Conservation (phyloP, 1,284 basidiomycete species). For the Vanrija pseudolonga region DNA sequence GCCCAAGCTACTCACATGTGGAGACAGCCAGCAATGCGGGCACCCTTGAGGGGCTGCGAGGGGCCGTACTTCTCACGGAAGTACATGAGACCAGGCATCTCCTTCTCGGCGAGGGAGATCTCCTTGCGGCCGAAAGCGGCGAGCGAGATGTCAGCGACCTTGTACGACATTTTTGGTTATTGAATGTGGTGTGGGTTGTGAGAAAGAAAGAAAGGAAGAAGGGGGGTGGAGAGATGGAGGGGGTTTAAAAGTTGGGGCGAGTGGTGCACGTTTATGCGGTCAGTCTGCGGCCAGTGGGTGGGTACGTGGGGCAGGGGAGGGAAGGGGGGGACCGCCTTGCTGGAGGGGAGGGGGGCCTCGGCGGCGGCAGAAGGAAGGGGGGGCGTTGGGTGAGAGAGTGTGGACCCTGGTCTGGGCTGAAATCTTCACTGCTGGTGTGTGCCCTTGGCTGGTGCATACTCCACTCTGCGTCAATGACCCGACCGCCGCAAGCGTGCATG, state of each 20-base stretch:
- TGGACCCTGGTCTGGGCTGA: too few relatives aligned
- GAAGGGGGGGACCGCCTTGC: too few relatives aligned
- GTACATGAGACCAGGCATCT: constrained; percentile 75
- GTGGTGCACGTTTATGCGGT: too few relatives aligned
- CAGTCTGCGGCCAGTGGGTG: too few relatives aligned
- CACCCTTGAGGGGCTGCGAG: constrained; percentile 84
- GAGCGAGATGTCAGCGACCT: constrained; percentile 78
- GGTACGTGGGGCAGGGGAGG: too few relatives aligned
- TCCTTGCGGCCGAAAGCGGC: constrained; percentile 84
- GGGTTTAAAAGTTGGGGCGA: background rate
- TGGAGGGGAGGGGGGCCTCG: too few relatives aligned
- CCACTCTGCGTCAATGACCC: too few relatives aligned
- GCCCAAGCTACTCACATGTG: constrained; percentile 64
- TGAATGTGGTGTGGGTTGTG: background rate
- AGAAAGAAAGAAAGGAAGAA: background rate
- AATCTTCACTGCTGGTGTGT: too few relatives aligned
- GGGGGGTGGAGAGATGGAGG: constrained; percentile 1
- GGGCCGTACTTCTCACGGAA: constrained; percentile 79
- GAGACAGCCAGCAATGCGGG: constrained; percentile 94
- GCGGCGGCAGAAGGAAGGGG: too few relatives aligned
- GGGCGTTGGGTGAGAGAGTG: too few relatives aligned
- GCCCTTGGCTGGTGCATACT: too few relatives aligned
- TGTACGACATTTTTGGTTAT: constrained; percentile 29
- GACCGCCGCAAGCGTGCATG: too few relatives aligned
- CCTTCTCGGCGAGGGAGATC: constrained; percentile 85